Percentiles rank a stretch among this genome's conserved stretches.
Conservation (phyloP, 495 filamentous ascomycete species). For the Daldinia grandis region DNA sequence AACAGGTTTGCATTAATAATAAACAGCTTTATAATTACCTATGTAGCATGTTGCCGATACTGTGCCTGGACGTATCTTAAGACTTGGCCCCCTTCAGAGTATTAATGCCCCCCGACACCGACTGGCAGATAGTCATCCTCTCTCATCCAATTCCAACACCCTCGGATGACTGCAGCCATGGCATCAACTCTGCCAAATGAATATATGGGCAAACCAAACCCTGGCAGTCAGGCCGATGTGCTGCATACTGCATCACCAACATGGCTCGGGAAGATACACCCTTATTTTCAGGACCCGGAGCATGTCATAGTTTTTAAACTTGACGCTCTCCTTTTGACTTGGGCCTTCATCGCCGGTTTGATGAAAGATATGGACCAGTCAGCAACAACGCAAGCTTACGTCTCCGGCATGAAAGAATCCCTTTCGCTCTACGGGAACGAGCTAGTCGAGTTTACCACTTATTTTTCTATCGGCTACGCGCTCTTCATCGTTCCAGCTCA, state of each 20-base stretch:
- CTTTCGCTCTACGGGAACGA: not conserved
- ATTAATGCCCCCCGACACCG: not conserved
- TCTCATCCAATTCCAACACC: not conserved
- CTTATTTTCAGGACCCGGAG: conserved; percentile 14
- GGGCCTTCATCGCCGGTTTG: conserved; percentile 45
- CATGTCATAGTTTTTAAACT: conserved; percentile 41
- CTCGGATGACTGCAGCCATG: not conserved
- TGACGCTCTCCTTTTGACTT: conserved; percentile 43
- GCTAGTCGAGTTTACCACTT: not conserved
- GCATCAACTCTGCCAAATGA: not conserved
- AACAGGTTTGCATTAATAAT: not conserved
- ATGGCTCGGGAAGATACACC: conserved; percentile 25
- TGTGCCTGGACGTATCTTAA: not conserved
- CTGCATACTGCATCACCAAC: not conserved
- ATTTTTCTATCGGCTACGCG: conserved; percentile 59
- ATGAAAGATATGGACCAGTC: conserved; percentile 52
- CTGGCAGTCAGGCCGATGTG: not conserved
- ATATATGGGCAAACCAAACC: not conserved
- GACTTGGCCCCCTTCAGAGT: not conserved
- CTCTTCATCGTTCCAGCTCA: conserved; percentile 62
- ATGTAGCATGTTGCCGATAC: not conserved
- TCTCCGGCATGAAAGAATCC: conserved; percentile 60
- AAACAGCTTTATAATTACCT: not conserved
- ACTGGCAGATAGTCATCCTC: not conserved
- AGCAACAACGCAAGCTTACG: conserved; percentile 47